Base-by-base conservation (phyloP, 768 basidiomycete species). In the Termitomyces sp. region DNA sequence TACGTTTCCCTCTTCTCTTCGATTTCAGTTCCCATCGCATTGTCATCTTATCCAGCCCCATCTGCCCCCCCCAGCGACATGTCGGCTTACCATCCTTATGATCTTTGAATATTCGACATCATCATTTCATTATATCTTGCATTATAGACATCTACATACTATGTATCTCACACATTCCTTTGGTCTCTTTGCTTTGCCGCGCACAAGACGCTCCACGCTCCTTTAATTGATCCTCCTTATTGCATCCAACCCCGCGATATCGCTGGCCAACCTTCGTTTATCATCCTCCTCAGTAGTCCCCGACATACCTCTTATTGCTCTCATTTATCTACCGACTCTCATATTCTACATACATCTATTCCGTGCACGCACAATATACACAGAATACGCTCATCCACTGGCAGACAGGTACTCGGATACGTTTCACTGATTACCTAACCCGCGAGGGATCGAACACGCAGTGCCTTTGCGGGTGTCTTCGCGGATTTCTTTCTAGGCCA, bases 91-190 rank as follows among this genome's bases (percentile, higher is more conserved):
- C 27, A n/a, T 20, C n/a, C 20, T 54, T 13, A 39, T 7, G 24
- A 32, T 45, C 26, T 45, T 39, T 40, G 40, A 49, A 33, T 20
- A 26, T 22, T 47, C 43, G 34, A 30, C 18, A 39, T 40, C 20
- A 47, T 49, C 37, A 39, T 18, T 36, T 20, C 33, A 22, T 32
- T 53, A n/a, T 22, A 40, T 52, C 26, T 20, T 52, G 24, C 39
- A 32, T 34, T 8, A 27, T 18, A 26, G 3, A 18, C 46, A 45
- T 13, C 32, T 44, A 44, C 47, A 47, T 37, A 54, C 48, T 27
- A 48, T 44, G 40, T 43, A 51, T 7, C 12, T 27, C 54, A 37
- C 44, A 63, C 62, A 57, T 37, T 63, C 62, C 47, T 60, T 60
- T 58, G 44, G 26, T 50, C 46, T 44, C 43, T 49, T 42, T 30